These are phyloP conservation scores for Clathrospora elynae DNA, from an alignment of 2,329 filamentous ascomycete genomes.

Conservation along the genomic window DNA sequence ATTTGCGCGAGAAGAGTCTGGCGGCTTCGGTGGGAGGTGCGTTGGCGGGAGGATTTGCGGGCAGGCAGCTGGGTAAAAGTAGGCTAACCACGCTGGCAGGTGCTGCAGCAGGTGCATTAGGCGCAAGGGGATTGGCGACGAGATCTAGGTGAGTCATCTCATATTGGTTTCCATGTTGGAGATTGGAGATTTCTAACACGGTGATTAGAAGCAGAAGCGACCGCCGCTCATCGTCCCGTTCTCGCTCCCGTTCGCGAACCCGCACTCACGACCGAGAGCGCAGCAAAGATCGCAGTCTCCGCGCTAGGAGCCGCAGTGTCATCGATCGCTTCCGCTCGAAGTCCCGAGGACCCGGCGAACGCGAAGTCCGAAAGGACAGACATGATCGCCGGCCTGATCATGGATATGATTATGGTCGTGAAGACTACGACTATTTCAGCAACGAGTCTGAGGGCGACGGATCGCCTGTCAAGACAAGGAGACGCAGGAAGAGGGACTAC, in stretches of 20 bases:
- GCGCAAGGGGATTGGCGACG: slow-evolving; percentile 33
- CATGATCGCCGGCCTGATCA: slow-evolving; percentile 25
- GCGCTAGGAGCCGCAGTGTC: slow-evolving; percentile 35
- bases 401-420: slow-evolving; percentile 25
- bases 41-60: slow-evolving; percentile 47
- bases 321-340: slow-evolving; percentile 34
- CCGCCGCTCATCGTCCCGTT: slow-evolving; percentile 23
- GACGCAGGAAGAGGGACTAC: slow-evolving; percentile 20
- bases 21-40: slow-evolving; percentile 47
- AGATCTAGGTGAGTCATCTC: slow-evolving; percentile 20
- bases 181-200: slow-evolving; percentile 3
- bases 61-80: slow-evolving; percentile 39
- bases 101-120: slow-evolving; percentile 43
- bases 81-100: slow-evolving; percentile 47
- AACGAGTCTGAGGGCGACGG: slow-evolving; percentile 20
- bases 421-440: slow-evolving; percentile 24
- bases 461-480: slow-evolving; percentile 20
- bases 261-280: slow-evolving; percentile 20
- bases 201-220: slow-evolving; percentile 24
- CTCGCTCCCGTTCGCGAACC: slow-evolving; percentile 26
- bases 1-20: slow-evolving; percentile 40
- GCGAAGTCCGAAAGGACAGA: slow-evolving; percentile 11
- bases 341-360: slow-evolving; percentile 26
- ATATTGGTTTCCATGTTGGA: not conserved
- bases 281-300: slow-evolving; percentile 20